These are phyloP conservation scores for Diutina catenulata DNA, from an alignment of 1,139 yeast genomes.

Conservation along the genomic window DNA sequence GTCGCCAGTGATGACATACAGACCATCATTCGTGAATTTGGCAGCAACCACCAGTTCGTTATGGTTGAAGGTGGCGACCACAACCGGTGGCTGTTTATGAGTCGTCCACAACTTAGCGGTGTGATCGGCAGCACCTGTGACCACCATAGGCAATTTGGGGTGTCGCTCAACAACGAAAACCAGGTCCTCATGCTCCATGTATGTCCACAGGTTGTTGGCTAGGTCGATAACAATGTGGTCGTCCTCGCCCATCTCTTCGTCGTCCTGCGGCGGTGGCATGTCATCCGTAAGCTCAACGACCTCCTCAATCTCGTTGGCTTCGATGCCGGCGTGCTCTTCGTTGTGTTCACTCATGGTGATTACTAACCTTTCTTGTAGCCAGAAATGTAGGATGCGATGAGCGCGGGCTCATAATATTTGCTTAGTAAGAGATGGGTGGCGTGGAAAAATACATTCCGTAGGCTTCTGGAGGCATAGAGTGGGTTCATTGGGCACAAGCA, in stretches of 20 bases:
- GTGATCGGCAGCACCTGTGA: slow-evolving; percentile 87
- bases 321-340: slow-evolving; percentile 43
- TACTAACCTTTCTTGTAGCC: too few species aligned
- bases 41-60: slow-evolving; percentile 82
- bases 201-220: slow-evolving; percentile 79
- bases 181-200: slow-evolving; percentile 86
- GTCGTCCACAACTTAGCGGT: slow-evolving; percentile 87
- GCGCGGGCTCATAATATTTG: too few species aligned
- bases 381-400: too few species aligned
- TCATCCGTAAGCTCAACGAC: slow-evolving; percentile 33
- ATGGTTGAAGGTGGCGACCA: slow-evolving; percentile 67
- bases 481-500: too few species aligned
- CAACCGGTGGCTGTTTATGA: slow-evolving; percentile 69
- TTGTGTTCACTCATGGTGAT: slow-evolving; percentile 9
- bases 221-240: slow-evolving; percentile 42
- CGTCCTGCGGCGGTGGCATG: slow-evolving; percentile 21
- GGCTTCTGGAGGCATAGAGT: too few species aligned
- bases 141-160: slow-evolving; percentile 68
- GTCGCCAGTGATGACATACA: slow-evolving; percentile 76
- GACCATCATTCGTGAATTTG: slow-evolving; percentile 75
- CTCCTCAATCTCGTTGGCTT: slow-evolving; percentile 48
- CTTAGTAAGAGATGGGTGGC: too few species aligned
- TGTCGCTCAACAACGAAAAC: slow-evolving; percentile 69
- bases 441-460: too few species aligned
- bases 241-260: slow-evolving; percentile 3